Percentiles rank a stretch among this genome's conserved stretches.
These are phyloP conservation scores for Boletus vinaceobasis DNA, from an alignment of 768 basidiomycete genomes.

Conservation along the genomic window DNA sequence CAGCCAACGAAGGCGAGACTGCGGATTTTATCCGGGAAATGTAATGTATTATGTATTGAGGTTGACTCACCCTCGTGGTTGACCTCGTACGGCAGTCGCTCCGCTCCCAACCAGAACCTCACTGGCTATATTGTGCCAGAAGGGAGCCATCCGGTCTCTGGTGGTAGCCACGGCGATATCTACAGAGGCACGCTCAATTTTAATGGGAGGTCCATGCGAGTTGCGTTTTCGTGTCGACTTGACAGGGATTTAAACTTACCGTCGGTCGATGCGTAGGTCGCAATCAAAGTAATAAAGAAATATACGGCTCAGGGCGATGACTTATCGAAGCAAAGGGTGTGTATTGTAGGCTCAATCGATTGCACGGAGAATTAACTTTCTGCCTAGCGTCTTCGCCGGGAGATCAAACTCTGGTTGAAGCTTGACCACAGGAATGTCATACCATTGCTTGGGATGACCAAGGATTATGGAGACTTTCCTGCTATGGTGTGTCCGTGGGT, in stretches of 20 bases:
- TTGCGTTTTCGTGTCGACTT: neutral
- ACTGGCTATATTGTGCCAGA: slow-evolving; percentile 11
- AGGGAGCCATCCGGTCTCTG: slow-evolving; percentile 11
- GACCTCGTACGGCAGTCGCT: slow-evolving; percentile 10
- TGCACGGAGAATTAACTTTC: neutral
- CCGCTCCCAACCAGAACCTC: slow-evolving; percentile 10
- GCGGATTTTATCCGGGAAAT: slow-evolving; percentile 7
- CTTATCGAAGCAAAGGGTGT: slow-evolving; percentile 14
- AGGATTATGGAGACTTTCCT: slow-evolving; percentile 26
- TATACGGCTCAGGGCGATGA: slow-evolving; percentile 16
- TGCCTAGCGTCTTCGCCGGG: slow-evolving; percentile 24
- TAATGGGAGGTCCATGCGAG: slow-evolving; percentile 10
- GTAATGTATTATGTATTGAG: neutral
- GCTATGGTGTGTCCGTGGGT: slow-evolving; percentile 36
- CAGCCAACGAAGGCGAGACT: neutral
- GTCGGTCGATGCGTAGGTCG: slow-evolving; percentile 10
- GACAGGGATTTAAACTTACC: neutral
- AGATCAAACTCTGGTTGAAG: slow-evolving; percentile 30
- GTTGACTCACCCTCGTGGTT: neutral
- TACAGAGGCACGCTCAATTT: slow-evolving; percentile 15
- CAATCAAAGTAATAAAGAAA: slow-evolving; percentile 24
- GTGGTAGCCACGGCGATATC: slow-evolving; percentile 21
- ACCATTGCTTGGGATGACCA: slow-evolving; percentile 27
- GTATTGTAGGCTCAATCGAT: neutral
- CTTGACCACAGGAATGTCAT: slow-evolving; percentile 31